These are phyloP conservation scores for Boletus rubescentipes DNA, from an alignment of 768 basidiomycete species.

Conservation along the genomic window DNA sequence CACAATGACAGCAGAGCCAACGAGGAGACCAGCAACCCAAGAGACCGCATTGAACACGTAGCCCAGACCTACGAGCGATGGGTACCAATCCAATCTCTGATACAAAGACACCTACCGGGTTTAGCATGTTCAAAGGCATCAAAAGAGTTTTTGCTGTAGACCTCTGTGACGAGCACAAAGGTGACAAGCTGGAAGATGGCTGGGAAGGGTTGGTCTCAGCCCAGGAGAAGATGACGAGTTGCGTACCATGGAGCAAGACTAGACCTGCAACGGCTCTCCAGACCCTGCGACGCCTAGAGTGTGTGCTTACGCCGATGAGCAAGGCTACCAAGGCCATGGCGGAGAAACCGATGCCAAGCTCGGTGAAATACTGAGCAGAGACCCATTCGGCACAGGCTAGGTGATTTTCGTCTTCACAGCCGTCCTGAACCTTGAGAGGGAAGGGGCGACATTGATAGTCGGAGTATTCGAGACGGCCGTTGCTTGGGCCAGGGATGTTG, in stretches of 20 bases:
- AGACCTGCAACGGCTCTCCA: slow-evolving; percentile 74
- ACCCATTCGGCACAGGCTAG: slow-evolving; percentile 67
- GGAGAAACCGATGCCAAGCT: slow-evolving; percentile 65
- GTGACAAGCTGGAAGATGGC: slow-evolving; percentile 60
- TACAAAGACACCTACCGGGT: slow-evolving; percentile 46
- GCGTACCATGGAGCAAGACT: slow-evolving; percentile 56
- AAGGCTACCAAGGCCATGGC: slow-evolving; percentile 56
- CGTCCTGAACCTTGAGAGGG: slow-evolving; percentile 50
- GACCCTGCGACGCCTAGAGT: slow-evolving; percentile 69
- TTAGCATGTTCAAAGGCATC: slow-evolving; percentile 56
- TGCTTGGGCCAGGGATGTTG: slow-evolving; percentile 44
- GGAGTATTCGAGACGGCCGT: slow-evolving; percentile 48
- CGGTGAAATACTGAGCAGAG: slow-evolving; percentile 65
- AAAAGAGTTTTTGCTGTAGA: slow-evolving; percentile 47
- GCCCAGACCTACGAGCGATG: slow-evolving; percentile 47
- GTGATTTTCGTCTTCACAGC: slow-evolving; percentile 52
- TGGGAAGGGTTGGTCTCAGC: slow-evolving; percentile 20
- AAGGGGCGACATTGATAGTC: slow-evolving; percentile 65
- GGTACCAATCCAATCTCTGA: background rate
- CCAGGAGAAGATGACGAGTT: background rate
- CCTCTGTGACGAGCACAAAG: slow-evolving; percentile 63
- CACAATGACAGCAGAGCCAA: slow-evolving; percentile 51
- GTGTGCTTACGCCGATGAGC: slow-evolving; percentile 68
- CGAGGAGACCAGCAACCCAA: slow-evolving; percentile 58
- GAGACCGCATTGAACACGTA: slow-evolving; percentile 59